phyloP scores from a whole-genome alignment of 345 rosid genomes.

The Pistacia vera region DNA sequence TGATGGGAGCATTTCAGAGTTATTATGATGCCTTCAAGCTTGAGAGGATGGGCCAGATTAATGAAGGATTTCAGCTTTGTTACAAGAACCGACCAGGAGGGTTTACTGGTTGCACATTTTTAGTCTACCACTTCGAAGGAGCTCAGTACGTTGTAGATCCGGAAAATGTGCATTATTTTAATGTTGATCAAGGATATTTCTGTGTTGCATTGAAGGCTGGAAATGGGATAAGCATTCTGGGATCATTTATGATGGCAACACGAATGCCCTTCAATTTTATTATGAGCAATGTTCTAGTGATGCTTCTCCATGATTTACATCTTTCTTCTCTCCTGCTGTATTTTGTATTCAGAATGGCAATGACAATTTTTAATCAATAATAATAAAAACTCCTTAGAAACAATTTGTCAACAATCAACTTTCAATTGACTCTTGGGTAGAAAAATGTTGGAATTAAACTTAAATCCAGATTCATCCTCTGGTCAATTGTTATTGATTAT shows the following conservation, averaged over 20 bases:
- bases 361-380: too few relatives aligned
- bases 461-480: too few relatives aligned
- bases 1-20: slow-evolving; percentile 6
- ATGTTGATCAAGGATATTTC: background rate
- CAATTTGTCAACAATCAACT: too few relatives aligned
- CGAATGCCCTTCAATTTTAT: slow-evolving; percentile 5
- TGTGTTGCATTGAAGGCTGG: slow-evolving; percentile 13
- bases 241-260: slow-evolving; percentile 4
- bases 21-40: background rate
- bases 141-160: background rate
- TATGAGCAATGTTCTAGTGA: slow-evolving; percentile 10
- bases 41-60: background rate
- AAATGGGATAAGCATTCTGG: background rate
- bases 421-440: too few relatives aligned
- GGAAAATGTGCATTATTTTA: background rate
- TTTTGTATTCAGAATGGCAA: too few relatives aligned
- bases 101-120: background rate
- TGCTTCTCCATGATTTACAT: slow-evolving; percentile 1
- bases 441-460: too few relatives aligned
- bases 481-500: too few relatives aligned
- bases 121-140: slow-evolving; percentile 28
- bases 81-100: background rate
- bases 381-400: too few relatives aligned
- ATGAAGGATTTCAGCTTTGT: slow-evolving; percentile 15
- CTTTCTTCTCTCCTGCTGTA: background rate